A percentile compares a stretch with the other conserved stretches of the same genome.
phyloP scores from a whole-genome alignment of 2,329 filamentous ascomycete species.

The Sclerotiophoma versabilis region DNA sequence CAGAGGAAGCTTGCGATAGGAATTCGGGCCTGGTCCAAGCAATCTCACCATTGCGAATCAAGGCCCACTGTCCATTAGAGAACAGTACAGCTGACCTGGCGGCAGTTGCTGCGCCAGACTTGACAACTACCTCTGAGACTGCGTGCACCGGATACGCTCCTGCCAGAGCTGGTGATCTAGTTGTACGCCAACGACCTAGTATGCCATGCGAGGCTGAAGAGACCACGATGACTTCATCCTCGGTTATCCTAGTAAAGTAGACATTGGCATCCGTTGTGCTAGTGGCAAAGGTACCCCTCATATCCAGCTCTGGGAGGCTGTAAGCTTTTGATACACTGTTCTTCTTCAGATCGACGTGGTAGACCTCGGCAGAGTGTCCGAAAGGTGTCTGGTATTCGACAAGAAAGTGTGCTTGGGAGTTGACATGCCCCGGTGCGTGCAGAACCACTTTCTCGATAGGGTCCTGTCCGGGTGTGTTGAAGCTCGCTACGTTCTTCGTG shows the following conservation, averaged over 20 bases:
- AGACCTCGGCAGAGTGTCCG: conserved; percentile 84
- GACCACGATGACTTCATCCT: conserved; percentile 74
- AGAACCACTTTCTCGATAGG: conserved; percentile 64
- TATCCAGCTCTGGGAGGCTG: conserved; percentile 73
- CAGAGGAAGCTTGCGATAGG: conserved; percentile 78
- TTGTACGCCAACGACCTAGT: conserved; percentile 75
- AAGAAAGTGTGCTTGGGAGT: conserved; percentile 81
- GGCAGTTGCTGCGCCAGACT: conserved; percentile 71
- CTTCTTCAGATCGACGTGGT: conserved; percentile 77
- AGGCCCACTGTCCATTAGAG: conserved; percentile 75
- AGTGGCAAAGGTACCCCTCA: conserved; percentile 77
- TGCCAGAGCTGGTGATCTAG: conserved; percentile 46
- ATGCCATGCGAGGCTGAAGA: conserved; percentile 80
- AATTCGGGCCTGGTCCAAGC: conserved; percentile 85
- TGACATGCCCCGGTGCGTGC: conserved; percentile 75
- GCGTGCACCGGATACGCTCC: conserved; percentile 65
- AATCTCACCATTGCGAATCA: conserved; percentile 81
- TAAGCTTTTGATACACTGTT: conserved; percentile 78
- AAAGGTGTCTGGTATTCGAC: conserved; percentile 76
- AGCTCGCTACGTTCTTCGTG: conserved; percentile 53
- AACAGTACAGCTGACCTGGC: conserved; percentile 76
- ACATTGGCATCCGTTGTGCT: conserved; percentile 81
- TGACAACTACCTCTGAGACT: conserved; percentile 82
- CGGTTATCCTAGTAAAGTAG: conserved; percentile 84
- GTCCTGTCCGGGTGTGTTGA: conserved; percentile 52